Evolutionary conservation across 345 rosid genomes (phyloP).

Genomic region (Turnera subulata): DNA sequence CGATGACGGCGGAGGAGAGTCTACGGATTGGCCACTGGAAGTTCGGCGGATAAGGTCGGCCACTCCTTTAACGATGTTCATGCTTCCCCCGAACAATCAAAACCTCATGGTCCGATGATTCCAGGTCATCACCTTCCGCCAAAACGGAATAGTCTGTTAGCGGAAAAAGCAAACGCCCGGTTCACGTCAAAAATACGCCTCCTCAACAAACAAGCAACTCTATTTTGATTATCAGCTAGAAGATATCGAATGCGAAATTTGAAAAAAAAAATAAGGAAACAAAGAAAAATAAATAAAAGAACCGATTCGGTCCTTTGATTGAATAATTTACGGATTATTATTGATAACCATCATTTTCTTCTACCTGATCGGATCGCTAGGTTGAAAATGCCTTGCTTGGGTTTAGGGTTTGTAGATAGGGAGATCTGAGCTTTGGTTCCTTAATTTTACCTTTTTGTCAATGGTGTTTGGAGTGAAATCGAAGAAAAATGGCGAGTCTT

Average conservation of each 20-base stretch:
- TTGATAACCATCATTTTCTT: no score
- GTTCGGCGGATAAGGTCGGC: constrained; percentile 73
- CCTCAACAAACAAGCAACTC: no score
- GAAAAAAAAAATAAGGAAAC: neutral
- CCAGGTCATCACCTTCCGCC: constrained; percentile 22
- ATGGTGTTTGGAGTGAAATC: no score
- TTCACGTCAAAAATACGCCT: no score
- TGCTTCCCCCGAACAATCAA: constrained; percentile 22
- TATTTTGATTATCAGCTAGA: no score
- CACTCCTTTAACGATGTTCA: constrained; percentile 78
- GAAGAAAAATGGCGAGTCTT: no score
- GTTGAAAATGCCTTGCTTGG: constrained; percentile 1
- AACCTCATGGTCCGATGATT: constrained; percentile 14
- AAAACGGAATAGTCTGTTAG: neutral
- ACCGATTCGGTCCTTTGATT: neutral
- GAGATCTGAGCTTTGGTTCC: constrained; percentile 21
- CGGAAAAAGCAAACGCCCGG: neutral
- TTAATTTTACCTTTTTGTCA: no score
- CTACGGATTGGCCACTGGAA: constrained; percentile 41
- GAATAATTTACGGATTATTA: no score
- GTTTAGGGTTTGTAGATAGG: constrained; percentile 13
- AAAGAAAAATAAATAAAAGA: no score
- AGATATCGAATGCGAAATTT: no score
- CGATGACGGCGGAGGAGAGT: constrained; percentile 36
- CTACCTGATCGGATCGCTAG: constrained; percentile 29